Evolutionary conservation across 1,139 yeast genomes (phyloP).

Genomic region (Yamadazyma dendronema): DNA sequence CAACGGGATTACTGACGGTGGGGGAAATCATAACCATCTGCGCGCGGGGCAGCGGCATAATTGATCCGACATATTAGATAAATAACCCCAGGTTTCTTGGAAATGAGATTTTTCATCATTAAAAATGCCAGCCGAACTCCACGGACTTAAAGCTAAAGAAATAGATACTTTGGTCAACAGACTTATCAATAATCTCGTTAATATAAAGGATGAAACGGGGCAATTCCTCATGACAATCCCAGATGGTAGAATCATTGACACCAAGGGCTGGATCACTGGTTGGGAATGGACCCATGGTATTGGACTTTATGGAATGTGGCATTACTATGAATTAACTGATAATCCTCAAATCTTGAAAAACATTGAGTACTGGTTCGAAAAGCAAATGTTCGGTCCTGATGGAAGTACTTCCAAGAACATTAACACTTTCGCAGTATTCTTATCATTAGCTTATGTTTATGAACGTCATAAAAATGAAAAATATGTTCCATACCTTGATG

Average conservation of each 20-base stretch:
- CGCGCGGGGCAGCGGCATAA: background rate
- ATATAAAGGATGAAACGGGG: slow-evolving; percentile 26
- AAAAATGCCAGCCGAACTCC: slow-evolving; percentile 17
- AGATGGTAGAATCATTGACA: slow-evolving; percentile 32
- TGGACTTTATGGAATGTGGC: slow-evolving; percentile 35
- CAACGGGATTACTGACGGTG: no score
- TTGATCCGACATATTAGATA: background rate
- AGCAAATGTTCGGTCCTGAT: slow-evolving; percentile 25
- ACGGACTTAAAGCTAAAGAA: slow-evolving; percentile 14
- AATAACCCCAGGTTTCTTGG: background rate
- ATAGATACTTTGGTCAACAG: slow-evolving; percentile 15
- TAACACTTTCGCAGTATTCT: slow-evolving; percentile 33
- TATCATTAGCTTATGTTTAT: slow-evolving; percentile 26
- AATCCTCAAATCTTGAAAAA: slow-evolving; percentile 18
- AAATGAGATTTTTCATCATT: background rate
- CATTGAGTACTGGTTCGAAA: slow-evolving; percentile 27
- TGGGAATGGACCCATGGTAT: slow-evolving; percentile 40
- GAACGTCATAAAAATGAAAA: slow-evolving; percentile 21
- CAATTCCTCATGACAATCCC: slow-evolving; percentile 27
- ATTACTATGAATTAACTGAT: slow-evolving; percentile 26
- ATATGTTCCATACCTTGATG: slow-evolving; percentile 27
- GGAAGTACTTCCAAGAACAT: slow-evolving; percentile 33
- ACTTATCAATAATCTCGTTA: slow-evolving; percentile 18
- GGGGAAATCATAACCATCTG: no score
- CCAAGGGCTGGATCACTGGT: slow-evolving; percentile 35